A percentile compares a stretch with the other conserved stretches of the same genome.
Evolutionary conservation across 768 basidiomycete genomes (phyloP).

Genomic region (Amanita fuliginea): DNA sequence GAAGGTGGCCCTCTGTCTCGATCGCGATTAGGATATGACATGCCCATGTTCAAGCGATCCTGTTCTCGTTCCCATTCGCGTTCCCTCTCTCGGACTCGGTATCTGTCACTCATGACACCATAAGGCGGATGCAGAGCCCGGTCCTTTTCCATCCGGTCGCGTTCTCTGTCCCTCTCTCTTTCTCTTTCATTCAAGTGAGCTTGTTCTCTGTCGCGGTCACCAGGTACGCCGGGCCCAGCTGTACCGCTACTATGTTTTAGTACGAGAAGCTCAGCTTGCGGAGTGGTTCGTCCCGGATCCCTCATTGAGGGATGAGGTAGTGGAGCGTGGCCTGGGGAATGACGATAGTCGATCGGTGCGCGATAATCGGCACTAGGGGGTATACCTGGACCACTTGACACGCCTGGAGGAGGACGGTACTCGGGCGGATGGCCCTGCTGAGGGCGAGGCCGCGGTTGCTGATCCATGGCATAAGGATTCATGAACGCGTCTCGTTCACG

Average conservation of each 20-base stretch:
- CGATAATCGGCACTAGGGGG: conserved; percentile 1
- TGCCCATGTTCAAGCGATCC: conserved; percentile 8
- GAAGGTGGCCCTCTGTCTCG: conserved; percentile 2
- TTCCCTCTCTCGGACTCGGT: conserved; percentile 13
- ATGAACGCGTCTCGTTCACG: conserved; percentile 21
- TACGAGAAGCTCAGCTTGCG: conserved; percentile 11
- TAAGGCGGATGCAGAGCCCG: conserved; percentile 6
- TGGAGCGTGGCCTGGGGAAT: neutral
- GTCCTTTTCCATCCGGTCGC: conserved; percentile 11
- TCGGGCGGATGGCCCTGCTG: neutral
- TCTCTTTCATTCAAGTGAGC: conserved; percentile 11
- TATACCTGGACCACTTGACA: neutral
- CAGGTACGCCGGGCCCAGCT: conserved; percentile 12
- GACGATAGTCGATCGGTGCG: neutral
- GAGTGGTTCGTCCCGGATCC: conserved; percentile 19
- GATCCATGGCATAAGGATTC: neutral
- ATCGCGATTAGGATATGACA: conserved; percentile 3
- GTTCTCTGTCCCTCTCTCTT: conserved; percentile 9
- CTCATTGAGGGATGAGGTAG: conserved; percentile 12
- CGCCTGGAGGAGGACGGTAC: neutral
- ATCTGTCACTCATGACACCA: conserved; percentile 10
- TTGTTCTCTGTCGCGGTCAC: conserved; percentile 13
- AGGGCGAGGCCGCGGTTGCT: neutral
- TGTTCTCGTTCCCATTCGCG: conserved; percentile 14
- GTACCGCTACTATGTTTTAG: conserved; percentile 4